Evolutionary conservation across 306 rosid genomes (phyloP).

Genomic region (Canavalia gladiata): DNA sequence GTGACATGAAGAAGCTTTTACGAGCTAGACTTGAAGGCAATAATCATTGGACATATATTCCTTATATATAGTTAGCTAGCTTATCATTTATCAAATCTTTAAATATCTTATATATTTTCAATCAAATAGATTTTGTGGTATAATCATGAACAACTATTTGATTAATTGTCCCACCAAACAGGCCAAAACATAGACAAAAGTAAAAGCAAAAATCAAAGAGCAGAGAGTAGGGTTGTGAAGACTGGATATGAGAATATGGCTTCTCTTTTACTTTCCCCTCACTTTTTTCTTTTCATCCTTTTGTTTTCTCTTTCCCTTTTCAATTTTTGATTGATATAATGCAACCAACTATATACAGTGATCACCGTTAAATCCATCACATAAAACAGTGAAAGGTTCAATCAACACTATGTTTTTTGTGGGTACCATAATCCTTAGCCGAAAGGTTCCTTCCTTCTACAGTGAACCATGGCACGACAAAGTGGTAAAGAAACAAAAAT

Average conservation of each 20-base stretch:
- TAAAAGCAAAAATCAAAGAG: slow-evolving; percentile 45
- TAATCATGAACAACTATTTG: neutral
- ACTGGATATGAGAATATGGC: slow-evolving; percentile 24
- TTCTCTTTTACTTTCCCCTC: slow-evolving; percentile 4
- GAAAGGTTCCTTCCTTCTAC: neutral
- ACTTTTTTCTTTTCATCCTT: slow-evolving; percentile 5
- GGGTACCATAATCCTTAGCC: slow-evolving; percentile 1
- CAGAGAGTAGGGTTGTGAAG: slow-evolving; percentile 15
- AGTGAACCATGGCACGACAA: slow-evolving; percentile 2
- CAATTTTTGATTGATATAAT: neutral
- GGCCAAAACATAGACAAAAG: slow-evolving; percentile 43
- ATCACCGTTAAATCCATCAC: slow-evolving; percentile 24
- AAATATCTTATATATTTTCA: neutral
- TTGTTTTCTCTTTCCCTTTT: slow-evolving; percentile 17
- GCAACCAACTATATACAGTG: neutral
- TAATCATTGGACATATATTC: slow-evolving; percentile 28
- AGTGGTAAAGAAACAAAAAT: too few relatives aligned
- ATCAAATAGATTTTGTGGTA: slow-evolving; percentile 23
- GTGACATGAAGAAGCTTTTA: slow-evolving; percentile 42
- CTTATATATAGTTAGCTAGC: neutral
- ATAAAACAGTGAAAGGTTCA: slow-evolving; percentile 3
- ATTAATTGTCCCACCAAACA: slow-evolving; percentile 38
- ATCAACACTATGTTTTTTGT: neutral
- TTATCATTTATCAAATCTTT: slow-evolving; percentile 2
- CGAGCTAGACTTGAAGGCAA: neutral